phyloP scores from a whole-genome alignment of 2,329 filamentous ascomycete genomes.

The Ceratocystis huliohia region DNA sequence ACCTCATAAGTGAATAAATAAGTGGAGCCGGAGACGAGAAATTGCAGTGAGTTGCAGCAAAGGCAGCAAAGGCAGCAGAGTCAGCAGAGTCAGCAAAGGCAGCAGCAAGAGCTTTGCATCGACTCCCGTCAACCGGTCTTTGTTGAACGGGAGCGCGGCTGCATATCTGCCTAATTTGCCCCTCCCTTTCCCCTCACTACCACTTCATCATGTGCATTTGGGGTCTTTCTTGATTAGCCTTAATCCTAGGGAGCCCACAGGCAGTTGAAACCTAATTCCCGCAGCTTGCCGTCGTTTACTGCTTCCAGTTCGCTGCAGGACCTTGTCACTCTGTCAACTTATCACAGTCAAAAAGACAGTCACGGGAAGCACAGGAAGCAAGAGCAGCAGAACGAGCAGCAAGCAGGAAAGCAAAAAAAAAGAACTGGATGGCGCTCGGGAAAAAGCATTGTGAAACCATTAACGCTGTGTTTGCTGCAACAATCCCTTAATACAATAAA shows the following conservation, averaged over 20 bases:
- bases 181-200: not conserved
- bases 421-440: not conserved
- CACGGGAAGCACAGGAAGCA: not conserved
- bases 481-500: slow-evolving; percentile 10
- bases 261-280: not conserved
- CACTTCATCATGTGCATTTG: not conserved
- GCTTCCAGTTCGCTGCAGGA: not conserved
- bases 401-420: not conserved
- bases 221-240: not conserved
- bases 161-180: not conserved
- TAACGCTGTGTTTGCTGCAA: slow-evolving; percentile 3
- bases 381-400: not conserved
- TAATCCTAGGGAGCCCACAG: not conserved
- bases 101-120: too few species aligned
- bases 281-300: not conserved
- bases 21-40: not conserved
- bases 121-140: not conserved
- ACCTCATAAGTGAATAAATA: not conserved
- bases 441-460: slow-evolving; percentile 5
- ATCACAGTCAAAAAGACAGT: not conserved
- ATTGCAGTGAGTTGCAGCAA: not conserved
- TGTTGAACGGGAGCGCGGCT: not conserved
- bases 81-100: not conserved
- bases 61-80: not conserved
- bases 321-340: not conserved